phyloP scores from a whole-genome alignment of 192 early-diverging fungal genomes.

The Entomortierella beljakovae region DNA sequence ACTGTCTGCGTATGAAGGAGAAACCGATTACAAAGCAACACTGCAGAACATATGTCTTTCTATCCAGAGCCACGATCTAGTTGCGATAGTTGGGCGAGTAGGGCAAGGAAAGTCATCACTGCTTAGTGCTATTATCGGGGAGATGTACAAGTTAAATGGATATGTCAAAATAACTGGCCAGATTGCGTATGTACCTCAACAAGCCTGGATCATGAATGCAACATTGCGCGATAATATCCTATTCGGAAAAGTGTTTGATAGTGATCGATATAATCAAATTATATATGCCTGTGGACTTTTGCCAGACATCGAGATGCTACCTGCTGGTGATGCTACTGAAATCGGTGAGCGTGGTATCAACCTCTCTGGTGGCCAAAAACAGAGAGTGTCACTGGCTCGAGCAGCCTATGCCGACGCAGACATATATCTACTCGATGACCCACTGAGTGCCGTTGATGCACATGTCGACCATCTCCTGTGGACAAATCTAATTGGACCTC shows the following conservation, averaged over 20 bases:
- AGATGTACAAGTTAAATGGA: conserved; percentile 75
- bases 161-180: conserved; percentile 66
- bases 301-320: conserved; percentile 25
- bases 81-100: conserved; percentile 74
- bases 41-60: conserved; percentile 53
- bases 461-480: conserved; percentile 62
- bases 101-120: conserved; percentile 85
- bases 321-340: conserved; percentile 55
- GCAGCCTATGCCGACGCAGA: conserved; percentile 79
- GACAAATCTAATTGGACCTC: conserved; percentile 40
- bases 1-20: background rate
- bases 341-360: conserved; percentile 77
- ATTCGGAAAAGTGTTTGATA: conserved; percentile 19
- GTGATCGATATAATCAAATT: conserved; percentile 9
- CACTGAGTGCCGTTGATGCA: conserved; percentile 72
- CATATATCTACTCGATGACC: conserved; percentile 86
- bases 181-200: conserved; percentile 70
- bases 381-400: conserved; percentile 81
- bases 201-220: conserved; percentile 48
- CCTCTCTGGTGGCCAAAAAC: conserved; percentile 79
- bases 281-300: conserved; percentile 16
- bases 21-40: conserved; percentile 3
- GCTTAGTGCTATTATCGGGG: conserved; percentile 81
- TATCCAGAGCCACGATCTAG: conserved; percentile 54
- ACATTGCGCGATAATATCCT: conserved; percentile 58